A percentile compares a stretch with the other conserved stretches of the same genome.
Conservation (phyloP, 768 basidiomycete genomes). For the Russula foetens region DNA sequence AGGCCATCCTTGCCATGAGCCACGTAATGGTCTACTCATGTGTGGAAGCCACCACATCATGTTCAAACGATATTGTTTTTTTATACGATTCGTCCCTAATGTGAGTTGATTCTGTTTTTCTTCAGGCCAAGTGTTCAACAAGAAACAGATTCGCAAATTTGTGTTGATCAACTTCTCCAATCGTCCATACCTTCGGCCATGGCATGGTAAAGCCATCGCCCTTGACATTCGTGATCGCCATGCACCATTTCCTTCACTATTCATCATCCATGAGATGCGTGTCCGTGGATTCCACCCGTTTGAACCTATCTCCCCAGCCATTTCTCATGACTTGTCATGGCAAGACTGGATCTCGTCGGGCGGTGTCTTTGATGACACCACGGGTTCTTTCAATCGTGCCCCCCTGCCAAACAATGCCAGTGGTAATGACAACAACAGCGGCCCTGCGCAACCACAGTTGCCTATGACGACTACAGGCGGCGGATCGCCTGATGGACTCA, state of each 20-base stretch:
- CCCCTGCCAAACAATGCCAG: fast-evolving
- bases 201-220: slow-evolving; percentile 30
- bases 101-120: slow-evolving; percentile 15
- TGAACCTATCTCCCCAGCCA: slow-evolving; percentile 13
- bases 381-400: background rate
- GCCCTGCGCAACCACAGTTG: background rate
- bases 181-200: slow-evolving; percentile 10
- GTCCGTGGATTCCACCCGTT: slow-evolving; percentile 29
- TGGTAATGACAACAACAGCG: too few relatives aligned
- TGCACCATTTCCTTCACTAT: slow-evolving; percentile 28
- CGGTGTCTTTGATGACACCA: background rate
- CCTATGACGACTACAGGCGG: background rate
- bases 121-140: background rate
- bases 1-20: background rate
- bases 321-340: slow-evolving; percentile 14
- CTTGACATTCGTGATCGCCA: slow-evolving; percentile 26
- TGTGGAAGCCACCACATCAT: slow-evolving; percentile 1
- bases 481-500: background rate
- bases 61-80: slow-evolving; percentile 23
- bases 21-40: background rate
- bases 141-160: slow-evolving; percentile 20
- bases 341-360: slow-evolving; percentile 1
- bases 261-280: slow-evolving; percentile 33
- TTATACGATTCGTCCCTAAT: slow-evolving; percentile 25
- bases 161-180: slow-evolving; percentile 29